These are phyloP conservation scores for Marasmius oreades DNA, from an alignment of 1,284 basidiomycete species.

Conservation along the genomic window DNA sequence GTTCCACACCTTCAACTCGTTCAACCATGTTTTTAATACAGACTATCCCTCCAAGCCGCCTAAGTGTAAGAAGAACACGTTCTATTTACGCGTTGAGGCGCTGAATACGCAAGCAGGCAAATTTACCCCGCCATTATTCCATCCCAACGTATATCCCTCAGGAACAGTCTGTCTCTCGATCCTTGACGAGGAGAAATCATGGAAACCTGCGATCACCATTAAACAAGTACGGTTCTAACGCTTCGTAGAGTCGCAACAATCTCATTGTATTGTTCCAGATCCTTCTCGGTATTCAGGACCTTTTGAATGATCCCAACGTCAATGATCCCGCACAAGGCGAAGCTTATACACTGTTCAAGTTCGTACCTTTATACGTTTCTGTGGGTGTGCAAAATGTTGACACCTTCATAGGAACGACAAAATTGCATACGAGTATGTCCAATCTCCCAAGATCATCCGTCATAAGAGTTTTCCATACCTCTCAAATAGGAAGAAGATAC, in stretches of 20 bases:
- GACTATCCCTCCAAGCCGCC: slow-evolving; percentile 96
- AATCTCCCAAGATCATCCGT: slow-evolving; percentile 4
- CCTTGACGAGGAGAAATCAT: slow-evolving; percentile 97
- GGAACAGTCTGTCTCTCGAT: slow-evolving; percentile 99
- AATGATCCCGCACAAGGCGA: slow-evolving; percentile 96
- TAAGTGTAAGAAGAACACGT: slow-evolving; percentile 69
- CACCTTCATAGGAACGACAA: slow-evolving; percentile 73
- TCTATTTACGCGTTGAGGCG: slow-evolving; percentile 3
- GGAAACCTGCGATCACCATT: slow-evolving; percentile 99
- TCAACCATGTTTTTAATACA: slow-evolving; percentile 26
- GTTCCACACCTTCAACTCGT: slow-evolving; percentile 3
- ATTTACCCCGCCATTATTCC: slow-evolving; percentile 94
- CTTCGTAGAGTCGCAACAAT: background rate
- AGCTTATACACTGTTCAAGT: slow-evolving; percentile 98
- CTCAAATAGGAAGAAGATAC: slow-evolving; percentile 61
- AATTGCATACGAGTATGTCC: slow-evolving; percentile 78
- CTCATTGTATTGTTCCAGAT: slow-evolving; percentile 53
- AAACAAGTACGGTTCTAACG: slow-evolving; percentile 76
- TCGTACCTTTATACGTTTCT: slow-evolving; percentile 27
- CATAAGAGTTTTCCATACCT: slow-evolving; percentile 10
- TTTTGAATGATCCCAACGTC: slow-evolving; percentile 92
- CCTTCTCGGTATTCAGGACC: slow-evolving; percentile 91
- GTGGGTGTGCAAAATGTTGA: too few species aligned
- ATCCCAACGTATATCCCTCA: slow-evolving; percentile 98
- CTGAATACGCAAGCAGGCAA: slow-evolving; percentile 64